A percentile compares a stretch with the other conserved stretches of the same genome.
Conservation (phyloP, 305 asterid species). For the Stenogyne calaminthoides region DNA sequence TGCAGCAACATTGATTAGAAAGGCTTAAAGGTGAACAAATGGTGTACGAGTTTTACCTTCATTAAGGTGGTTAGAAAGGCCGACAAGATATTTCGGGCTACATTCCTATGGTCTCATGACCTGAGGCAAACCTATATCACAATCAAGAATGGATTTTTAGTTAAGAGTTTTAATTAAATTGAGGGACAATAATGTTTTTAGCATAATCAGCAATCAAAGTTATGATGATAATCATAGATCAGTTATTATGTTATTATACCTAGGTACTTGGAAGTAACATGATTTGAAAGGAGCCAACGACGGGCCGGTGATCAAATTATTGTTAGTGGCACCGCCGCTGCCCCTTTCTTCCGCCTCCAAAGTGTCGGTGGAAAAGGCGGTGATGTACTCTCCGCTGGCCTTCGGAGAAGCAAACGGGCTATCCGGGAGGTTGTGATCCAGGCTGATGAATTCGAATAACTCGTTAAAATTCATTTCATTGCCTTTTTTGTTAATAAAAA, state of each 20-base stretch:
- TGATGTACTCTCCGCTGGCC: constrained; percentile 37
- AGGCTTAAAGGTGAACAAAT: neutral
- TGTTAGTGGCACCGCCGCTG: constrained; percentile 34
- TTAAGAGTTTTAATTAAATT: constrained; percentile 11
- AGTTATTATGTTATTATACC: constrained; percentile 30
- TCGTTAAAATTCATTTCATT: too few relatives aligned
- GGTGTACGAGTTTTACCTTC: constrained; percentile 36
- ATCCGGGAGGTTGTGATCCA: constrained; percentile 77
- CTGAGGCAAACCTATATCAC: constrained; percentile 60
- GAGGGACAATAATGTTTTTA: neutral
- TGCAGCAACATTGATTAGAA: neutral
- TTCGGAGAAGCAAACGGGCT: constrained; percentile 74
- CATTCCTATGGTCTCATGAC: constrained; percentile 78
- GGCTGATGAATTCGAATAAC: constrained; percentile 39
- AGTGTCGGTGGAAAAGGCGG: constrained; percentile 36
- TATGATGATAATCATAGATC: neutral
- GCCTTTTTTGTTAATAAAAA: too few relatives aligned
- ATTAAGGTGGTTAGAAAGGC: constrained; percentile 46
- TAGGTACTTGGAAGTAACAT: constrained; percentile 66
- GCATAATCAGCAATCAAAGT: constrained; percentile 1
- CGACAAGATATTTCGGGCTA: constrained; percentile 42
- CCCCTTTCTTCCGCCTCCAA: constrained; percentile 29
- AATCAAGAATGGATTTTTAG: constrained; percentile 14
- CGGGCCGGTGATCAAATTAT: constrained; percentile 40
- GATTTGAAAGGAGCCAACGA: constrained; percentile 52